Evolutionary conservation across 1,284 basidiomycete species (phyloP), one percentile per base, ranked within the genome.

Genomic region (Cryptococcus jaspeensis): DNA sequence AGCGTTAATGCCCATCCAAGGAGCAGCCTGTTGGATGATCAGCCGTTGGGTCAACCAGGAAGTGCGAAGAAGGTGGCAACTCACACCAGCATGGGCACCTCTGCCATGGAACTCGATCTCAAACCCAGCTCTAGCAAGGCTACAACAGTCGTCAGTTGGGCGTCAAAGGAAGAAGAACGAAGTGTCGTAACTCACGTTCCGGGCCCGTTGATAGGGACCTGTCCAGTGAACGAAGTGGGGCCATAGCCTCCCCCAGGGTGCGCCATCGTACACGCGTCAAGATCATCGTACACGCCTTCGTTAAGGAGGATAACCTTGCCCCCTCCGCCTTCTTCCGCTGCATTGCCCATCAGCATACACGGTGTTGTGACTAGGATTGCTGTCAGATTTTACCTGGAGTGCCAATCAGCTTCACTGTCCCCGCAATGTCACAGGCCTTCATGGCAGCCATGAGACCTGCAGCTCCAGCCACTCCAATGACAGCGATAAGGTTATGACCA

Each of bases 321-420:
- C 20, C 84, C 87, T 3, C 87, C 88, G 8, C 79, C 80, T 76
- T 93, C 91, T 76, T 93, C 91, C 23, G 88, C 91, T 62, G 90
- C 5, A 43, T 32, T 11, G 20, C 90, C 25, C 2, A 35, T 2
- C n/a, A 51, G n/a, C 22, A 36, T n/a, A 22, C 49, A 12, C n/a
- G 23, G n/a, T 43, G 18, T 18, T n/a, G 12, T 5, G 18, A 5
- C 12, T 43, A 4, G n/a, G n/a, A 8, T 43, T 16, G 41, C 18
- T 18, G 18, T 20, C 39, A n/a, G 32, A 16, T 5, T 56, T 50
- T 32, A 61, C 60, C 60, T 5, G 66, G 66, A 2, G 62, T 72
- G 4, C 75, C 75, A 36, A 77, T 67, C 9, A 77, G 61, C 41
- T 73, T 64, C 45, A 77, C 66, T 6, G 67, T 72, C 15, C 72